Evolutionary conservation across 1,139 yeast species (phyloP).

Genomic region (Suhomyces atakaporum): DNA sequence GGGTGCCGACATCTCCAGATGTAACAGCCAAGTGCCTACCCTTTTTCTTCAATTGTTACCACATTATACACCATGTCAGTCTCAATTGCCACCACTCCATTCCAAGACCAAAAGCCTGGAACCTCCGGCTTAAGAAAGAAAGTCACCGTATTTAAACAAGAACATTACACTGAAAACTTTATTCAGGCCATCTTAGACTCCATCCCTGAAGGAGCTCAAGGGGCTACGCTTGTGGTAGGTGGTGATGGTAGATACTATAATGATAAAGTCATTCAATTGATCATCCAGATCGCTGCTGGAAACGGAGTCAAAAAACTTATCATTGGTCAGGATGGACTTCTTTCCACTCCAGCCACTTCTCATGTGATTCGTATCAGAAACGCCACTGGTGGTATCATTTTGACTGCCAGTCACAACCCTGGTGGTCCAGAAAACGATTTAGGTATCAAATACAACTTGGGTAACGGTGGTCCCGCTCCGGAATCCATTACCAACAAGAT

Average conservation of each 20-base stretch:
- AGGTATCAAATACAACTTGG: conserved; percentile 93
- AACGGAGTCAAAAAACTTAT: conserved; percentile 86
- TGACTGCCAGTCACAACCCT: conserved; percentile 98
- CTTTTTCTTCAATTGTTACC: conserved; percentile 3
- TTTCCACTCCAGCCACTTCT: conserved; percentile 96
- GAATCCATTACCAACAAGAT: conserved; percentile 89
- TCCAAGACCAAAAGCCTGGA: conserved; percentile 93
- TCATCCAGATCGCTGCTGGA: conserved; percentile 83
- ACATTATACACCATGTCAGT: too few species aligned
- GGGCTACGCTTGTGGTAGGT: conserved; percentile 83
- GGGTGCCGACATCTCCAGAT: neutral
- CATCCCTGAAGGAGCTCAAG: conserved; percentile 84
- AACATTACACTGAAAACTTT: conserved; percentile 89
- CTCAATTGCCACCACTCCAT: conserved; percentile 63
- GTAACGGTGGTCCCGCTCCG: conserved; percentile 99
- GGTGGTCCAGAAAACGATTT: conserved; percentile 94
- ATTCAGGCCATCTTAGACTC: conserved; percentile 82
- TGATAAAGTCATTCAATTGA: conserved; percentile 75
- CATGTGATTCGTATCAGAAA: conserved; percentile 75
- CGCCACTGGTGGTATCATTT: conserved; percentile 87
- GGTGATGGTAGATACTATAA: conserved; percentile 97
- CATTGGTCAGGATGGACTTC: conserved; percentile 82
- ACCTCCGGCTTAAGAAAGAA: conserved; percentile 95
- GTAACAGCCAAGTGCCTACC: neutral
- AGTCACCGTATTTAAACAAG: conserved; percentile 79